These are phyloP conservation scores for Fusarium xylarioides DNA, from an alignment of 2,329 filamentous ascomycete genomes.

Conservation along the genomic window DNA sequence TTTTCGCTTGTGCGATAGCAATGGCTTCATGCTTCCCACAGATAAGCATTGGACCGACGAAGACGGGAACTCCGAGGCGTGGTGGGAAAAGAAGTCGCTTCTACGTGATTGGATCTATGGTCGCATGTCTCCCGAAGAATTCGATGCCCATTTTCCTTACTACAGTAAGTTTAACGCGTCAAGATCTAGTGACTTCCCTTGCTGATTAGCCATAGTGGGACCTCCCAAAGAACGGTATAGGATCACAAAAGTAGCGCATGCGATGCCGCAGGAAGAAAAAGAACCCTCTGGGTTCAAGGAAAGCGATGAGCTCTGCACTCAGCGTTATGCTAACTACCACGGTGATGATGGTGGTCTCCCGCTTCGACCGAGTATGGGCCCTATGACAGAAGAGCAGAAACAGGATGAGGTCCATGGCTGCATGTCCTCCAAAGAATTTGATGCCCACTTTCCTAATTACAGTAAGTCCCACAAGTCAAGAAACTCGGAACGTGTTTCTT, in stretches of 20 bases:
- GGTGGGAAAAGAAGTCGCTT: neutral
- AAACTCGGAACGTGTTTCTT: rapidly evolving
- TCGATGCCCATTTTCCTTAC: neutral
- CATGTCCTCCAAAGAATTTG: neutral
- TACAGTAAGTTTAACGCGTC: neutral
- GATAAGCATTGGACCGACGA: neutral
- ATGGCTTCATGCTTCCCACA: neutral
- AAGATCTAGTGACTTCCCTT: rapidly evolving
- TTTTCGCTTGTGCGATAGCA: neutral
- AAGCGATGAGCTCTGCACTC: neutral
- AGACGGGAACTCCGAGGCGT: neutral
- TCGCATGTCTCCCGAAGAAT: neutral
- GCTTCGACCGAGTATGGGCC: neutral
- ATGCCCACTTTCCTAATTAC: neutral
- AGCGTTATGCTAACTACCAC: neutral
- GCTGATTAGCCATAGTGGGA: neutral
- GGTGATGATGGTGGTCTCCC: neutral
- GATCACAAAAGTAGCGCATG: neutral
- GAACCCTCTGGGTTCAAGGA: neutral
- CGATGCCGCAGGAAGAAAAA: neutral
- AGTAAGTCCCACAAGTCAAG: neutral
- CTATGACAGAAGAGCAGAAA: rapidly evolving
- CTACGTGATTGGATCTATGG: neutral
- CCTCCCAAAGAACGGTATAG: neutral
- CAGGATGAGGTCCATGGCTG: rapidly evolving